These are phyloP conservation scores for Cucumis sativus DNA, from an alignment of 306 rosid species.

Conservation along the genomic window Cucumber_9930_V3 NC_026660.2:29022501-29023000, in stretches of 20 bases:
- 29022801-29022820: constrained; percentile 55
- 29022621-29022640: background rate
- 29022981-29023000: background rate
- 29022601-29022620: constrained; percentile 8
- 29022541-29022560: background rate
- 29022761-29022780: background rate
- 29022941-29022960: background rate
- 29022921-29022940: constrained; percentile 10
- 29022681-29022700: background rate
- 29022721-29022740: constrained; percentile 41
- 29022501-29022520: background rate
- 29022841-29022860: background rate
- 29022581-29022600: background rate
- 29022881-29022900: constrained; percentile 47
- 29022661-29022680: background rate
- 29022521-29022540: background rate
- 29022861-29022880: constrained; percentile 32
- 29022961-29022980: background rate
- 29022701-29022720: background rate
- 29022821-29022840: constrained; percentile 35
- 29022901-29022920: constrained; percentile 27
- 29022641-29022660: background rate
- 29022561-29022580: background rate
- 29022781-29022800: constrained; percentile 43
- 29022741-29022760: constrained; percentile 10